These are phyloP conservation scores for Dittrichia graveolens DNA, from an alignment of 129 eudicot species.

Conservation along the genomic window DNA sequence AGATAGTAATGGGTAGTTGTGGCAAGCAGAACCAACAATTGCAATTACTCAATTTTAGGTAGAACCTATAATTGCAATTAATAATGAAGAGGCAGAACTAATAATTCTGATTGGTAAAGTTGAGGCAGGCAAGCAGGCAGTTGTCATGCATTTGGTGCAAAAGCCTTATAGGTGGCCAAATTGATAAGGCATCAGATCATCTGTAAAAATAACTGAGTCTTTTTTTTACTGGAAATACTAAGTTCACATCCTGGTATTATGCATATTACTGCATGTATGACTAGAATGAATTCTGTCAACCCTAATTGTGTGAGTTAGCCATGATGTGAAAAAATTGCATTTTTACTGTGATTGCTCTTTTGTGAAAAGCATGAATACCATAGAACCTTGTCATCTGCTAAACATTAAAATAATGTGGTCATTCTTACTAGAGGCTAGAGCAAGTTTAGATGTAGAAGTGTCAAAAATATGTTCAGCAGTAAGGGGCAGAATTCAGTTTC, in stretches of 20 bases:
- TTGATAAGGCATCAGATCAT: background rate
- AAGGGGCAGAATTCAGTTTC: background rate
- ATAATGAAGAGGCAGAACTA: background rate
- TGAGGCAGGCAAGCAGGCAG: background rate
- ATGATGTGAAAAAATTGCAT: too few relatives aligned
- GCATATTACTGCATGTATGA: too few relatives aligned
- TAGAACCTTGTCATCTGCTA: background rate
- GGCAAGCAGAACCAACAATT: background rate
- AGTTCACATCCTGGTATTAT: too few relatives aligned
- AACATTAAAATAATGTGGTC: constrained; percentile 10
- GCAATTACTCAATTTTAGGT: background rate
- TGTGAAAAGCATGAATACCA: background rate
- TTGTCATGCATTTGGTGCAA: background rate
- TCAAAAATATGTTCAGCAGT: background rate
- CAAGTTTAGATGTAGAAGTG: background rate
- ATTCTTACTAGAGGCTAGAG: background rate
- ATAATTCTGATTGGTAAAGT: background rate
- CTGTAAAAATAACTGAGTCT: background rate
- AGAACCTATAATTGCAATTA: constrained; percentile 8
- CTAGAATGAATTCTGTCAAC: too few relatives aligned
- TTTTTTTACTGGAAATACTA: too few relatives aligned
- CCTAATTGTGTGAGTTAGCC: too few relatives aligned
- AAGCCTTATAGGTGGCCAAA: background rate
- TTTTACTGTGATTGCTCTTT: background rate
- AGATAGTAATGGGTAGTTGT: constrained; percentile 5